phyloP scores from a whole-genome alignment of 495 filamentous ascomycete genomes.

The Trichocladium antarcticum region DNA sequence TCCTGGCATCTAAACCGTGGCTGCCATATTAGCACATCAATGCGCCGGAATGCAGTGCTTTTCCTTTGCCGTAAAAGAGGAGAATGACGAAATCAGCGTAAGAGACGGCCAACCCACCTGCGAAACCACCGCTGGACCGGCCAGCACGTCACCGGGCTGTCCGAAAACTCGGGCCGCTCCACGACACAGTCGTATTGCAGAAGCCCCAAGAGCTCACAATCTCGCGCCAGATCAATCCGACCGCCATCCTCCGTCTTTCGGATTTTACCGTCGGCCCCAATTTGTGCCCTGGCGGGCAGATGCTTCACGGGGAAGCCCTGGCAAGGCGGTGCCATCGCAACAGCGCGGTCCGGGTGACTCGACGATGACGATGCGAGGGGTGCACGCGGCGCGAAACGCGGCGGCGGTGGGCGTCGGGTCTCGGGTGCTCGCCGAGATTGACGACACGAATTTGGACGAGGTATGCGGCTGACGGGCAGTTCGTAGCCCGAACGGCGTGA shows the following conservation, averaged over 20 bases:
- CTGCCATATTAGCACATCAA: neutral
- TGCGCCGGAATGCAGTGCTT: neutral
- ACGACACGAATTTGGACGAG: slow-evolving; percentile 31
- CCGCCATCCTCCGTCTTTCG: slow-evolving; percentile 39
- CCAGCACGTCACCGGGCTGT: slow-evolving; percentile 55
- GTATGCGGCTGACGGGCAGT: slow-evolving; percentile 23
- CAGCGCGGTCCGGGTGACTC: neutral
- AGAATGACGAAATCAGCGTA: slow-evolving; percentile 3
- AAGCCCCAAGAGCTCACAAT: slow-evolving; percentile 64
- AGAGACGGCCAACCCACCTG: slow-evolving; percentile 44
- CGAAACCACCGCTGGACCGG: slow-evolving; percentile 70
- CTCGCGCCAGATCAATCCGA: slow-evolving; percentile 46
- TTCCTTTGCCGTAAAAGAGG: neutral
- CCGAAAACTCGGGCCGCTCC: slow-evolving; percentile 38
- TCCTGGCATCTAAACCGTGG: slow-evolving; percentile 51
- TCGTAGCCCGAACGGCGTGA: neutral
- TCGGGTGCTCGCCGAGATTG: slow-evolving; percentile 43
- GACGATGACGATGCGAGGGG: neutral
- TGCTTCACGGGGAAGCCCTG: slow-evolving; percentile 44
- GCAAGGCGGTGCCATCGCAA: slow-evolving; percentile 49
- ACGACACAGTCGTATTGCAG: slow-evolving; percentile 73
- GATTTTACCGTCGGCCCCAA: slow-evolving; percentile 32
- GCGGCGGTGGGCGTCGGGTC: slow-evolving; percentile 43
- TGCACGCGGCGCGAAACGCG: slow-evolving; percentile 16
- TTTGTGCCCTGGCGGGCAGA: slow-evolving; percentile 42